These are phyloP conservation scores for Boehmeria nivea DNA, from an alignment of 306 rosid genomes.

Conservation along the genomic window DNA sequence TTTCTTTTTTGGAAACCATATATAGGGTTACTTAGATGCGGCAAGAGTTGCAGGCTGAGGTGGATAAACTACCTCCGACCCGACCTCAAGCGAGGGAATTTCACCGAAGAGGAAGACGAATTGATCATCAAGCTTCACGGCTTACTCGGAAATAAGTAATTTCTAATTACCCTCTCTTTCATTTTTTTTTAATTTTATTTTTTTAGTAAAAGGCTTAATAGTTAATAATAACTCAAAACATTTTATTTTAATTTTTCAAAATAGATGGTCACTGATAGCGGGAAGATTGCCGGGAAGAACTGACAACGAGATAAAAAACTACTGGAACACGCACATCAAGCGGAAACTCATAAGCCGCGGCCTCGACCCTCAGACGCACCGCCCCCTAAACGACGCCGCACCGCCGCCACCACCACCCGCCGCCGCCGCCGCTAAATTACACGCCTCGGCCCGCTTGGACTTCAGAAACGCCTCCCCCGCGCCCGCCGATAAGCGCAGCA, in stretches of 20 bases:
- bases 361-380: slow-evolving; percentile 63
- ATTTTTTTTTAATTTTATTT: neutral
- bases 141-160: slow-evolving; percentile 63
- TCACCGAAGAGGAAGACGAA: slow-evolving; percentile 61
- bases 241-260: no score
- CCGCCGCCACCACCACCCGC: neutral
- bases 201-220: no score
- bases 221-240: neutral
- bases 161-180: neutral
- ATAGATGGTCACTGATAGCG: slow-evolving; percentile 70
- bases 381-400: slow-evolving; percentile 37
- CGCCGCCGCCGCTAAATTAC: neutral
- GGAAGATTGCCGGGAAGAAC: slow-evolving; percentile 68
- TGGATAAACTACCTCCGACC: slow-evolving; percentile 79
- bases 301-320: slow-evolving; percentile 67
- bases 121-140: slow-evolving; percentile 61
- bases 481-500: no score
- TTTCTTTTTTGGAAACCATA: neutral
- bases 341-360: slow-evolving; percentile 58
- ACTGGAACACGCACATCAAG: slow-evolving; percentile 76
- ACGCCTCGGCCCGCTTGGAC: slow-evolving; percentile 11
- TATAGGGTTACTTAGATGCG: slow-evolving; percentile 67
- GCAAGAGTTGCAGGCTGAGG: slow-evolving; percentile 64
- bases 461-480: slow-evolving; percentile 24
- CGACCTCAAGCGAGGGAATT: slow-evolving; percentile 71